Conservation (phyloP, 2,329 filamentous ascomycete species). For the Colletotrichum sp. region DNA sequence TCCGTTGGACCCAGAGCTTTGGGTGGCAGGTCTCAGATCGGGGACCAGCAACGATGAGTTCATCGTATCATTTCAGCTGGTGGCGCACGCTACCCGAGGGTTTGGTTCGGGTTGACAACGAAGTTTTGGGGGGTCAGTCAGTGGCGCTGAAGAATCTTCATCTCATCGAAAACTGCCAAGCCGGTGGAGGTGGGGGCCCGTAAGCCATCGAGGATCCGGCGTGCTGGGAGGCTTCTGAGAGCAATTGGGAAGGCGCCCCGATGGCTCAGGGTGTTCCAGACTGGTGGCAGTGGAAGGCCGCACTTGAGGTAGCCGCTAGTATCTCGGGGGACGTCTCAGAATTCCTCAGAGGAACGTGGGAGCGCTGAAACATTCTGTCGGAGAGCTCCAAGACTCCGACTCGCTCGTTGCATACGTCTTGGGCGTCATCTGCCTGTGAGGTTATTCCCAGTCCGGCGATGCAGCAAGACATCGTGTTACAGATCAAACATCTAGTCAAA, state of each 20-base stretch:
- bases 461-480: not conserved
- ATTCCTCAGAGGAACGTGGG: not conserved
- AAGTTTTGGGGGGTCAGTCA: not conserved
- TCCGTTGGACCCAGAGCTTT: constrained; percentile 7
- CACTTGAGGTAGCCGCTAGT: not conserved
- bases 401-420: not conserved
- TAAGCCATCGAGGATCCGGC: not conserved
- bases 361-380: not conserved
- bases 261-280: not conserved
- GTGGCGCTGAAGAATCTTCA: not conserved
- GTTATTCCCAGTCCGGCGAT: constrained; percentile 14
- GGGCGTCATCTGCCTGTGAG: not conserved
- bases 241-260: not conserved
- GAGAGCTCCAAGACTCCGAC: not conserved
- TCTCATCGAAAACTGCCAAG: not conserved
- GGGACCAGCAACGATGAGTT: not conserved
- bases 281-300: not conserved
- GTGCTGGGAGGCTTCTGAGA: not conserved
- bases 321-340: not conserved
- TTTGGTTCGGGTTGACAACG: not conserved
- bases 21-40: not conserved
- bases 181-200: not conserved
- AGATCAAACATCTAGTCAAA: not conserved
- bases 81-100: not conserved
- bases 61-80: not conserved